Base-by-base conservation (phyloP, 495 filamentous ascomycete species). In the Daldinia childiae region DNA sequence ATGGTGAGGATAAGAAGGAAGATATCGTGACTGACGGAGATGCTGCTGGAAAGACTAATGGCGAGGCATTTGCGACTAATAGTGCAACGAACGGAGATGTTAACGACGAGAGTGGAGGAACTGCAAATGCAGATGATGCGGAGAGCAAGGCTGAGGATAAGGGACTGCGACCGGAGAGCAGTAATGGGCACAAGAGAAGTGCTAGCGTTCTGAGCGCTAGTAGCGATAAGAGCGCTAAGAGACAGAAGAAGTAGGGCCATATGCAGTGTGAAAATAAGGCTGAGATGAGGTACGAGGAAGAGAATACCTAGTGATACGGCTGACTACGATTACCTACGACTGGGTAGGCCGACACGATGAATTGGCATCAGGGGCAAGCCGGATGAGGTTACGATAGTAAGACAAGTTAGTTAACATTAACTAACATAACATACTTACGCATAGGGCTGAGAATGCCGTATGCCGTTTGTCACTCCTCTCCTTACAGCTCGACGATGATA, bases 151-250 rank as follows among this genome's bases (percentile, higher is more conserved):
- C 62, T 26, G 71, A 74, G 50, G 72, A 74, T 56, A 72, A 78
- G 26, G 66, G 58, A 12, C 32, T 30, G n/a, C 67, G 76, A 24
- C 75, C 76, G 0, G 75, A 71, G 5, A 80, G 78, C 60, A 81
- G 79, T 48, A 67, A 71, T 15, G 61, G 45, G 0, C 88, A 89
- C 57, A 94, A 94, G 82, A 83, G 92, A 48, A 93, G 91, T 66
- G 90, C 90, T 8, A 93, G 91, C 78, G 92, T 92, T 60, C 72
- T 93, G 30, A 93, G 91, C 77, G 79, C 79, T 45, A 76, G 76
- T 15, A 93, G 90, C 79, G 88, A 91, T 58, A 91, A 91, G 83
- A 92, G 89, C 67, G 76, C 81, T 0, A 93, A 94, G 80, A 82
- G 90, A 62, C 86, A 88, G 79, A 90, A 89, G 82, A 91, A 90